Base-by-base conservation (phyloP, 2,329 filamentous ascomycete genomes). In the Teratosphaeria viscida region DNA sequence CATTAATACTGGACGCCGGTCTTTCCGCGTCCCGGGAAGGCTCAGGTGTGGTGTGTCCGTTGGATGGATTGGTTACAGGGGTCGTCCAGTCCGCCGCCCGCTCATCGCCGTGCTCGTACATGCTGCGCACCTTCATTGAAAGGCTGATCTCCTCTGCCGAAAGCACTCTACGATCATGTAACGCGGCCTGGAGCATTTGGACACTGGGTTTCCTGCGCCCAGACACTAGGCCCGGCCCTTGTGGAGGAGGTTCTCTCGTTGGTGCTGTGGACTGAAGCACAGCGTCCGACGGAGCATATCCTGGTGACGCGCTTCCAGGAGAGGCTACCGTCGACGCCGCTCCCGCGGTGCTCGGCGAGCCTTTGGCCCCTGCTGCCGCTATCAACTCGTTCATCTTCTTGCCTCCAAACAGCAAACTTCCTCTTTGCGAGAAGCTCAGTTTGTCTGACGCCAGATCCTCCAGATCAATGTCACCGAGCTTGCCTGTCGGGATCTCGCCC, bases 131-230 rank as follows among this genome's bases (percentile, higher is more conserved):
- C 63, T 82, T 82, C 62, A 81, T 79, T 35, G 84, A 86, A 61
- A 86, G 74, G 68, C 81, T 79, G 66, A 84, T 83, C 68, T 86
- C 84, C 65, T 86, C 84, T 1, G 82, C 75, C n/a, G 84, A 86
- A 34, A 86, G 77, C 23, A 81, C 78, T 59, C 83, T 77, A 2
- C 70, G 66, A 29, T 68, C 70, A 12, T 69, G 60, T 16, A 71
- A 64, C 5, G 69, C 70, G 32, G 70, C 68, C 62, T 73, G 69
- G 55, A 72, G 63, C 71, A 73, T 72, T n/a, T 73, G 68, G 29
- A 71, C 63, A 59, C 71, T 73, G 16, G 71, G 70, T 52, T 69
- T 68, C 43, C 72, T 65, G 55, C 71, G 62, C 11, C 71, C 71
- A 6, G 69, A 59, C 8, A 67, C 60, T 6, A 71, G 60, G 26